These are phyloP conservation scores for Acanthochlamys bracteata DNA, from an alignment of 106 monocot species.

Conservation along the genomic window DNA sequence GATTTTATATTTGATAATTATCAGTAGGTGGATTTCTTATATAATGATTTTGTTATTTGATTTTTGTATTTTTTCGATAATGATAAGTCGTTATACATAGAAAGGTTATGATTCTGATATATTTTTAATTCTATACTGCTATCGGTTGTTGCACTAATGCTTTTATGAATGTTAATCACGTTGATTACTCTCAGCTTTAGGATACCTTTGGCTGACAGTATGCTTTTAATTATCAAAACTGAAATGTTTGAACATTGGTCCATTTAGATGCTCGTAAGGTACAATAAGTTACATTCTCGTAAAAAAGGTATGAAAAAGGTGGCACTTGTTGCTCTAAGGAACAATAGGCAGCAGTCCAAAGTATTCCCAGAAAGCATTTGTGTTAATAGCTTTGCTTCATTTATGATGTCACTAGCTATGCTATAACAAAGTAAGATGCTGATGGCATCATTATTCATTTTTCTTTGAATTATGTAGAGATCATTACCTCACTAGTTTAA, in stretches of 20 bases:
- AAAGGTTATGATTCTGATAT: constrained; percentile 50
- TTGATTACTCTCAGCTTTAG: not conserved
- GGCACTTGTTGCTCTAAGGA: constrained; percentile 81
- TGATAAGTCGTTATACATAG: too few species aligned
- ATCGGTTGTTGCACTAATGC: not conserved
- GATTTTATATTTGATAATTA: too few species aligned
- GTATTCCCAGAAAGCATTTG: constrained; percentile 43
- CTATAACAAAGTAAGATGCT: not conserved
- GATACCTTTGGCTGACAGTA: not conserved
- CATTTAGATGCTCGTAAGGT: constrained; percentile 5
- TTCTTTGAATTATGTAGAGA: constrained; percentile 16
- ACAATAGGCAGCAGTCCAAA: constrained; percentile 69
- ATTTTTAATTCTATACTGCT: not conserved
- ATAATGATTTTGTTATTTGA: too few species aligned
- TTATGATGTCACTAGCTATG: not conserved
- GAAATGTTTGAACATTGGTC: not conserved
- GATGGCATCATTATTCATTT: not conserved
- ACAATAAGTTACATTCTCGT: constrained; percentile 9
- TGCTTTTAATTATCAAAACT: not conserved
- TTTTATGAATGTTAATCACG: not conserved
- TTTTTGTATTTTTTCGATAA: too few species aligned
- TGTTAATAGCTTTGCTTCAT: not conserved
- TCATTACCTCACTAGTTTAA: constrained; percentile 31
- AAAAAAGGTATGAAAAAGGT: constrained; percentile 69
- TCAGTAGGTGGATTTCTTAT: too few species aligned